Base-by-base conservation (phyloP, 1,284 basidiomycete species). In the Ceratobasidium sp. region DNA sequence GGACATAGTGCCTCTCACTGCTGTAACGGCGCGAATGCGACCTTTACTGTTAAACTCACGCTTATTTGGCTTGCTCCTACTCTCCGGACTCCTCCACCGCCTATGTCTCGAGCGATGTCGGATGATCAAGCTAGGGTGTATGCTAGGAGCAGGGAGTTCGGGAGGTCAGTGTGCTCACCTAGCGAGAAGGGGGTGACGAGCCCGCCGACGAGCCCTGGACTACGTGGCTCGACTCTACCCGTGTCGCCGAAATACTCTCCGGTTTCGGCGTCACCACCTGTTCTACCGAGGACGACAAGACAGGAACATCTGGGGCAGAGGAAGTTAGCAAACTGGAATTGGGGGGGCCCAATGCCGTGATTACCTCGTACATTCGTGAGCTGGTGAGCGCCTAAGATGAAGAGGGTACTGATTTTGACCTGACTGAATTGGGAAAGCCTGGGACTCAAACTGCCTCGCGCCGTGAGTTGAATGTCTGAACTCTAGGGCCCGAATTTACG, bases 1-100 rank as follows among this genome's bases (percentile, higher is more conserved):
- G 69, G 62, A 11, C 69, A 56, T 14, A 53, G 69, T n/a, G 69
- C 69, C 45, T 72, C 69, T 27, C 69, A 72, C 69, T 72, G 62
- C 17, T 57, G 62, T 62, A 57, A 56, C 51, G 69, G 69, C 9
- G 69, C 60, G 17, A 62, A 24, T 44, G 69, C 69, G 33, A 48
- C 57, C 9, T 72, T 72, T 47, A 72, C 69, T 15, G 62, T 72
- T 22, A 72, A 57, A 45, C 62, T 72, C 22, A 72, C 69, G 14
- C 60, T 62, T n/a, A 72, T 47, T 44, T 57, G 45, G 15, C 3
- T 33, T 1, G 27, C 48, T 62, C 57, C 69, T 17, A 44, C 45
- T 44, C 27, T 47, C 33, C 47, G 53, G 8, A 72, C 69, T 51
- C 45, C 56, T 45, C 56, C 57, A 27, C 45, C 69, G 1, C 45